Conservation (phyloP, 805 yeast genomes). For the Yueomyces sp. region DNA sequence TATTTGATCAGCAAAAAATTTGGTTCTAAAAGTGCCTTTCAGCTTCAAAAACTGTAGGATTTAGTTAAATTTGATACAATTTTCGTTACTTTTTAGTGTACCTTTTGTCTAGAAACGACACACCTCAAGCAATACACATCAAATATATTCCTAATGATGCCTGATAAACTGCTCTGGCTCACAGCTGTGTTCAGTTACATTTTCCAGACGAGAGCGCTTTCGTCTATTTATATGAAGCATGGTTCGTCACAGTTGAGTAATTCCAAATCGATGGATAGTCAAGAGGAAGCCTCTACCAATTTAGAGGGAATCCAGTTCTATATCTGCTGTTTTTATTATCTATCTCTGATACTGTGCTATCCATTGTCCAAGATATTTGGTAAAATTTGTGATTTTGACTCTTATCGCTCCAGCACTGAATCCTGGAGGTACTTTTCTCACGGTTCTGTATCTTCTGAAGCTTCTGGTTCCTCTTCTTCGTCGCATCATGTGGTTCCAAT, state of each 20-base stretch:
- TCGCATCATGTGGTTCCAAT: neutral
- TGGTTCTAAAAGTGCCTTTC: no score
- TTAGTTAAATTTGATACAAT: no score
- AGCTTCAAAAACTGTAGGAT: no score
- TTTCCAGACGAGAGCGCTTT: constrained; percentile 17
- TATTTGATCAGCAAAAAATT: no score
- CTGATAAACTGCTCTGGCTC: constrained; percentile 11
- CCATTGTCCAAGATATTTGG: constrained; percentile 11
- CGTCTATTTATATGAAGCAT: constrained; percentile 7
- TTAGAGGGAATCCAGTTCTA: constrained; percentile 9
- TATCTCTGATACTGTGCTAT: constrained; percentile 12
- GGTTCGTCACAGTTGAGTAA: neutral
- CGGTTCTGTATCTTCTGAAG: neutral
- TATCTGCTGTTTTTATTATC: constrained; percentile 14
- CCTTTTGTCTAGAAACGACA: no score
- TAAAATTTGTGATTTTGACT: neutral
- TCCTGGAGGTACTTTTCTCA: neutral
- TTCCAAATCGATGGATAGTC: constrained; percentile 1
- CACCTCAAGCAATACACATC: no score
- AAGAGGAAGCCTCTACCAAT: constrained; percentile 1
- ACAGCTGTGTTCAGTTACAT: constrained; percentile 16
- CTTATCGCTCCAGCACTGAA: neutral
- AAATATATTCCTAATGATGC: neutral
- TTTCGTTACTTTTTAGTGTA: no score
- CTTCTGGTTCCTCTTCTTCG: neutral